Conservation (phyloP, 2,329 filamentous ascomycete genomes). For the Diplodia corticola region DNA sequence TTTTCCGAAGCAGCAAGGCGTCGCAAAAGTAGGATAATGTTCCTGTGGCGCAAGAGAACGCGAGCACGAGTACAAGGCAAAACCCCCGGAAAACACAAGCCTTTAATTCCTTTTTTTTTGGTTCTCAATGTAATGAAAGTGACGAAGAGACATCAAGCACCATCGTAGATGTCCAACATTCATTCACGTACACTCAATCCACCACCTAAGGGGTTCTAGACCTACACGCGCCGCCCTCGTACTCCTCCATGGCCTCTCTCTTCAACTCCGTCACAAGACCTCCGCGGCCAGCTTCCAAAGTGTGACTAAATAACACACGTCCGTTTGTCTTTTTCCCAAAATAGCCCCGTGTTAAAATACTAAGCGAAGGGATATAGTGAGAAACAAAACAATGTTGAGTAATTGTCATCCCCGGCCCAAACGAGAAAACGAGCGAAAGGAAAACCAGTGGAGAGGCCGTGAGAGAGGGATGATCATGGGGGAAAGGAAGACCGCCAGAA, state of each 20-base stretch:
- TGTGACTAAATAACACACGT: not conserved
- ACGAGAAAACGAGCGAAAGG: not conserved
- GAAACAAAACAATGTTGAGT: not conserved
- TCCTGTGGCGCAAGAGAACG: no score
- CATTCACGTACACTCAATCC: not conserved
- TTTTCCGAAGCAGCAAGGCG: no score
- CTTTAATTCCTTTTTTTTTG: not conserved
- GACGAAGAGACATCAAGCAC: not conserved
- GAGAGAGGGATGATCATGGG: not conserved
- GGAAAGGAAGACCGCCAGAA: not conserved
- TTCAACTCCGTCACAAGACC: not conserved
- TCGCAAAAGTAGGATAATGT: no score
- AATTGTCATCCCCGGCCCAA: not conserved
- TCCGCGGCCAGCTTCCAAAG: not conserved
- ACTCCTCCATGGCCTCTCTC: not conserved
- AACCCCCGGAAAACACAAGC: not conserved
- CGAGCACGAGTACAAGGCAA: not conserved
- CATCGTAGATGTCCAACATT: not conserved
- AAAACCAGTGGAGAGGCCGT: not conserved
- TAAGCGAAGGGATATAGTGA: constrained; percentile 16
- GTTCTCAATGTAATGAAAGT: not conserved
- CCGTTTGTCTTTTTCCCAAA: not conserved
- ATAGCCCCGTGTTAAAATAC: not conserved
- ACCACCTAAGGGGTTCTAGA: not conserved
- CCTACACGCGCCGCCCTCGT: not conserved